These are phyloP conservation scores for Allomyces macrogynus DNA, from an alignment of 192 early-diverging fungal genomes.

Conservation along the genomic window DNA sequence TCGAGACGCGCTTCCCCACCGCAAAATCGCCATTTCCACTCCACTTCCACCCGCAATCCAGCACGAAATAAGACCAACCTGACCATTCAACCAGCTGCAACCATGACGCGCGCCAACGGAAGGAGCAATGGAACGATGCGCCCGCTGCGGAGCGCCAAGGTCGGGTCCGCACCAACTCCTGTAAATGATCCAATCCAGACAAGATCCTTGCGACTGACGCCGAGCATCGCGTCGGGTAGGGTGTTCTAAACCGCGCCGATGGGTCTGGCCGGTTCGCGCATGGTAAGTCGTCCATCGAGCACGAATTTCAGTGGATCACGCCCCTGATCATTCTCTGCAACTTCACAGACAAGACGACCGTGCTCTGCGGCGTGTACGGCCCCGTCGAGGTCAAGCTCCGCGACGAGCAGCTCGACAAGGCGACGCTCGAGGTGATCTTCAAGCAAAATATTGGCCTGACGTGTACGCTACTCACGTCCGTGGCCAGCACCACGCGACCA, in stretches of 20 bases:
- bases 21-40: too few relatives aligned
- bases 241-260: constrained; percentile 52
- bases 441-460: constrained; percentile 44
- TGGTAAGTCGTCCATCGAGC: constrained; percentile 20
- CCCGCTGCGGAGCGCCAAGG: too few relatives aligned
- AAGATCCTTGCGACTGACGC: constrained; percentile 3
- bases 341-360: constrained; percentile 23
- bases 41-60: too few relatives aligned
- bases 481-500: background rate
- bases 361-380: constrained; percentile 63
- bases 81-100: too few relatives aligned
- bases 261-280: constrained; percentile 66
- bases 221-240: constrained; percentile 9
- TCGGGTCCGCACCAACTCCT: too few relatives aligned
- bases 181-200: too few relatives aligned
- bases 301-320: background rate
- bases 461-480: constrained; percentile 9
- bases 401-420: constrained; percentile 77
- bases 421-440: constrained; percentile 59
- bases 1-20: too few relatives aligned
- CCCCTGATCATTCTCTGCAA: background rate
- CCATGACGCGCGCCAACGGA: too few relatives aligned
- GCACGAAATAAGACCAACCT: too few relatives aligned
- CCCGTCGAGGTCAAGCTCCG: constrained; percentile 66
- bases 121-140: too few relatives aligned